These are phyloP conservation scores for Thermothelomyces thermophilus DNA, from an alignment of 2,329 filamentous ascomycete genomes.

Conservation along the genomic window DNA sequence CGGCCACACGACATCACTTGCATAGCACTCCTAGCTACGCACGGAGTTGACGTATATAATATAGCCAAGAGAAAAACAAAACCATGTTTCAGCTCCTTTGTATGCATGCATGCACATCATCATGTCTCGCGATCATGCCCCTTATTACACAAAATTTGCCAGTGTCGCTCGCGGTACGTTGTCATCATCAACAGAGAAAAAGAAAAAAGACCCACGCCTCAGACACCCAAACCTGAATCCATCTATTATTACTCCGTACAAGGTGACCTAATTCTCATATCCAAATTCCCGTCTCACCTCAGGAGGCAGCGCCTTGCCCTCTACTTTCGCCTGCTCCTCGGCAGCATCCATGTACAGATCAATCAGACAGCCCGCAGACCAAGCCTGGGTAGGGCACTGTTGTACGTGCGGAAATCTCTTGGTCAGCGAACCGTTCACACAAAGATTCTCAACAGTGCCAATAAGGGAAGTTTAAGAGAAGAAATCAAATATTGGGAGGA, in stretches of 20 bases:
- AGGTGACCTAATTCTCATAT: no score
- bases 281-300: slow-evolving; percentile 19
- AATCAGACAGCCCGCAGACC: slow-evolving; percentile 90
- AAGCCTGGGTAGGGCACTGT: slow-evolving; percentile 88
- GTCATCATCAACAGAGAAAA: no score
- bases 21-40: no score
- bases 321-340: slow-evolving; percentile 39
- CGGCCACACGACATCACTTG: no score
- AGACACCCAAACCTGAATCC: neutral
- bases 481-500: neutral
- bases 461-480: no score
- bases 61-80: no score
- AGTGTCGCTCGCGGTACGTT: no score
- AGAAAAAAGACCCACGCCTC: neutral
- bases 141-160: no score
- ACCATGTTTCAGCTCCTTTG: neutral
- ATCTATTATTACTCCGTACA: no score
- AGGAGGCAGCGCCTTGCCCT: slow-evolving; percentile 23
- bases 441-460: no score
- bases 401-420: neutral
- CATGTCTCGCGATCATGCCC: neutral
- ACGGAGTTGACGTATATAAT: no score
- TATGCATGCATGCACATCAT: neutral
- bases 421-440: slow-evolving; percentile 16
- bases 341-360: slow-evolving; percentile 92